A percentile compares a stretch with the other conserved stretches of the same genome.
phyloP scores from a whole-genome alignment of 2,329 filamentous ascomycete species.

The Plenodomus biglobosus region DNA sequence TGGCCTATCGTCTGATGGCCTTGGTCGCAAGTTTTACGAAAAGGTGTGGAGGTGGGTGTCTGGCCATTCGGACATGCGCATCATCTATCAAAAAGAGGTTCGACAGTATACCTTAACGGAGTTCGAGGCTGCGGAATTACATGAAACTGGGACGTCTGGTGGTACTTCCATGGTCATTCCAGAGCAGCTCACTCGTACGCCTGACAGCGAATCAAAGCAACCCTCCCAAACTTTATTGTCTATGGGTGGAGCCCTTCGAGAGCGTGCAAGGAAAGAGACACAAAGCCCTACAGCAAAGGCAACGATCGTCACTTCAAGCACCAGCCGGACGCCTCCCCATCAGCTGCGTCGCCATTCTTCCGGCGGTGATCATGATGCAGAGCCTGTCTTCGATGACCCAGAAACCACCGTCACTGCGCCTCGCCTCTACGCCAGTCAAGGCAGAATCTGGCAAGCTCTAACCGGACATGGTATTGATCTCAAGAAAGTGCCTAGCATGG shows the following conservation, averaged over 20 bases:
- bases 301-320: neutral
- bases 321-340: neutral
- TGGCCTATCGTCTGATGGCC: neutral
- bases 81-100: constrained; percentile 50
- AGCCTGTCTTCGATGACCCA: constrained; percentile 32
- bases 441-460: constrained; percentile 61
- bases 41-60: constrained; percentile 61
- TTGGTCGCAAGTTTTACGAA: constrained; percentile 50
- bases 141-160: constrained; percentile 12
- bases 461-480: constrained; percentile 62
- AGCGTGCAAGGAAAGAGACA: constrained; percentile 18
- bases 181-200: neutral
- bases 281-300: neutral
- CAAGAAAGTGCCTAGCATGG: constrained; percentile 54
- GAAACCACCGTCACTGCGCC: constrained; percentile 22
- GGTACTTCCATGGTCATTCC: neutral
- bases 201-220: neutral
- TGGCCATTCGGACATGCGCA: constrained; percentile 57
- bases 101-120: constrained; percentile 31
- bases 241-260: constrained; percentile 21
- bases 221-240: constrained; percentile 19
- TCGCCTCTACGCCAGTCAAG: constrained; percentile 52
- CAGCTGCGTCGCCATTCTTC: constrained; percentile 18
- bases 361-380: constrained; percentile 1
- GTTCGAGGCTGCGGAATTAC: constrained; percentile 35